Evolutionary conservation across 805 yeast genomes (phyloP).

Genomic region (Grigorovia transvaalensis): DNA sequence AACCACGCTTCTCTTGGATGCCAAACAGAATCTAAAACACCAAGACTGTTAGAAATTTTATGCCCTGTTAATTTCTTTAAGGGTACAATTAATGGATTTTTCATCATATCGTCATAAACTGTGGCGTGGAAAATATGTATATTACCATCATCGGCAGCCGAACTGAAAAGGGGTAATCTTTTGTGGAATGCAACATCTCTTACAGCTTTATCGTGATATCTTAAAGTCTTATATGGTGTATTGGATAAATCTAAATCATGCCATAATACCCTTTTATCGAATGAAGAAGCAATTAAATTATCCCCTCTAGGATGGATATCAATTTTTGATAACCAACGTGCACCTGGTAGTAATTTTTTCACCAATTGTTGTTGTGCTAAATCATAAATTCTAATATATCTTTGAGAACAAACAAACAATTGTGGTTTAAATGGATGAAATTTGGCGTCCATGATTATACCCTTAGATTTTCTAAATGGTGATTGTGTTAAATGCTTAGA

Average conservation of each 20-base stretch:
- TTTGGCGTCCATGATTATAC: conserved; percentile 89
- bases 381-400: conserved; percentile 85
- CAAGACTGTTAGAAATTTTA: conserved; percentile 64
- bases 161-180: conserved; percentile 79
- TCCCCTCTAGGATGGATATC: conserved; percentile 97
- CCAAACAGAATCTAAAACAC: conserved; percentile 84
- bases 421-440: conserved; percentile 97
- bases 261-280: conserved; percentile 93
- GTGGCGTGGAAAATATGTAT: conserved; percentile 94
- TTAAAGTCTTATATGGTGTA: conserved; percentile 88
- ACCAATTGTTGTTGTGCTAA: conserved; percentile 73
- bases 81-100: conserved; percentile 92
- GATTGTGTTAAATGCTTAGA: conserved; percentile 92
- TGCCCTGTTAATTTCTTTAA: conserved; percentile 91
- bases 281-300: conserved; percentile 83
- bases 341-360: conserved; percentile 88
- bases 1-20: conserved; percentile 98
- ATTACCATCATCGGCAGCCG: conserved; percentile 89
- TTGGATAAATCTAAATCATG: conserved; percentile 84
- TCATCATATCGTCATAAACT: conserved; percentile 81
- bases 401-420: conserved; percentile 85
- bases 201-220: conserved; percentile 93
- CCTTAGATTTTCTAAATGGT: conserved; percentile 87
- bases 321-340: conserved; percentile 83
- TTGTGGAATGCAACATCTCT: conserved; percentile 82